Evolutionary conservation across 2,329 filamentous ascomycete genomes (phyloP), one percentile per base, ranked within the genome.

Genomic region (Alternaria sp.): DNA sequence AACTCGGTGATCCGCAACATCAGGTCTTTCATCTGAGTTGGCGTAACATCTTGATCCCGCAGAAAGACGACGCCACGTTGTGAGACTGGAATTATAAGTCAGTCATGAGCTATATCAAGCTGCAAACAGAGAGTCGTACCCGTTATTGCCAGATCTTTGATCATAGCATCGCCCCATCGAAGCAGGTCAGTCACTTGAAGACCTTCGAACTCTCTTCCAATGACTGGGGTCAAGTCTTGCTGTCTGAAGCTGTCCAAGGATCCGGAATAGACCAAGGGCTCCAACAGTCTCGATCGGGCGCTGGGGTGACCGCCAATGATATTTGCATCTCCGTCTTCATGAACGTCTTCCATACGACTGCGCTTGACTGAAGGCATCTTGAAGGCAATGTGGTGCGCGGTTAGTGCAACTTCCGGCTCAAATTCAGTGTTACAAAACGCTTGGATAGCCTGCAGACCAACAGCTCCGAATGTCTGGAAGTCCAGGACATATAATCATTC

Each of bases 41-140:
- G 85, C 82, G 70, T 88, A 9, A 75, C 72, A 62, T 71, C 80
- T 67, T 92, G 90, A 28, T 86, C 84, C 20, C 89, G 86, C 80
- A 92, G 90, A 81, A 92, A 91, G 30, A 92, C 89, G 4, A 92
- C 90, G 10, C 89, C 89, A 0, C 90, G 86, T 63, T 88, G 86
- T 2, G 89, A 91, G 67, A 92, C 89, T 90, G 55, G 14, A 11
- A 53, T 14, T 15, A 53, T 37, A 21, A 21, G 28, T 57, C 44
- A 47, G 58, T 26, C 37, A 23, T 20, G 15, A 55, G 9, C 15
- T 49, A 12, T 6, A 12, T 41, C 15, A 10, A 15, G 11, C 14
- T 44, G n/a, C 28, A 37, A 14, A 54, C 15, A 18, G 9, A 18
- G 33, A 21, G 41, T 53, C 62, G 28, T 80, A 91, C 89, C 86